Base-by-base conservation (phyloP, 768 basidiomycete genomes). In the Naganishia onofrii region DNA sequence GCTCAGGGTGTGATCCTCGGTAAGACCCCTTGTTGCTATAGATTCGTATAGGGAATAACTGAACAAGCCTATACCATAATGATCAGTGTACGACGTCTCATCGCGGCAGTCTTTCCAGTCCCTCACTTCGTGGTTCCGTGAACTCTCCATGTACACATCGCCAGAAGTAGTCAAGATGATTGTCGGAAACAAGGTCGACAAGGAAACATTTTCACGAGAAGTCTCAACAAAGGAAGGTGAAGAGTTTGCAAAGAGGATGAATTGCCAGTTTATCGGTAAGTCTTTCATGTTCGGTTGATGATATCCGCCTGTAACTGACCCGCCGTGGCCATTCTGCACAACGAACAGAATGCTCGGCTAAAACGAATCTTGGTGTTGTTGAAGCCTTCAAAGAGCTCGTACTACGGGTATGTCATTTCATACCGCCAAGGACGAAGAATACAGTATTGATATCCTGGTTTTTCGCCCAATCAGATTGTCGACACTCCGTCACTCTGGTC, bases 61-160 rank as follows among this genome's bases (percentile, higher is more conserved):
- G 38, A 48, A n/a, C 23, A 48, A 26, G 6, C 38, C n/a, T n/a
- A n/a, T n/a, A n/a, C n/a, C n/a, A n/a, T n/a, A n/a, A n/a, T n/a
- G n/a, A n/a, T n/a, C 77, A 93, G 95, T 98, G 4, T 99, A 98
- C 81, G 96, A 98, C 81, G 92, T 97, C 42, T 86, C 94, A 8
- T 93, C 89, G 74, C 86, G 93, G 38, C 90, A 92, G 80, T 91
- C 93, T 0, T 98, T 94, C 77, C 93, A 97, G 26, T 90, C 92
- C 10, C 86, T 98, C n/a, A 89, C 92, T 19, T 85, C 89, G 70
- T 99, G 96, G 96, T 83, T 84, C 78, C 86, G 87, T 63, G 94
- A 97, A 78, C 87, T 98, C 7, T 93, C 97, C 77, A 94, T 91
- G 13, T 97, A 96, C 78, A 91, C 94, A 66, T 88, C 88, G 1